Evolutionary conservation across 2,329 filamentous ascomycete genomes (phyloP).

Genomic region (Stylonectria norvegica): DNA sequence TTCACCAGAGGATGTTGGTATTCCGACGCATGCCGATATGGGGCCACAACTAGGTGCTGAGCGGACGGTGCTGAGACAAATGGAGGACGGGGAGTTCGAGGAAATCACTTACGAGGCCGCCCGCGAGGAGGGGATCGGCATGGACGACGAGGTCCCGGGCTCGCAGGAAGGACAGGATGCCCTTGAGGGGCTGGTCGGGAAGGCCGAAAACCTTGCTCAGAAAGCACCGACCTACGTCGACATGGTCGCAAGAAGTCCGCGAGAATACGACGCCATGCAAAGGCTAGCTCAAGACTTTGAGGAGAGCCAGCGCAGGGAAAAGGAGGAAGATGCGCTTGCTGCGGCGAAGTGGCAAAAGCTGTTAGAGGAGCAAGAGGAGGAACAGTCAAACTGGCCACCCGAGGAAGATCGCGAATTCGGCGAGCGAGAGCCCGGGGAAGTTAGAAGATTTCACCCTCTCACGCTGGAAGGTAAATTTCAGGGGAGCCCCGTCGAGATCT

Average conservation of each 20-base stretch:
- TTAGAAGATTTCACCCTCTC: conserved; percentile 65
- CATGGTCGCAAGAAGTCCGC: conserved; percentile 49
- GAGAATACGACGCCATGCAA: conserved; percentile 53
- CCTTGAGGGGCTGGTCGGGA: conserved; percentile 15
- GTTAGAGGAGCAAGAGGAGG: conserved; percentile 31
- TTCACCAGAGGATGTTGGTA: conserved; percentile 56
- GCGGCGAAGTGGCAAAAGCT: conserved; percentile 35
- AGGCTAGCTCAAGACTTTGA: conserved; percentile 58
- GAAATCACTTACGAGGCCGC: conserved; percentile 52
- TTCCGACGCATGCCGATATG: conserved; percentile 40
- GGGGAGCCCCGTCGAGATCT: conserved; percentile 69
- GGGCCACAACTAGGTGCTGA: conserved; percentile 29
- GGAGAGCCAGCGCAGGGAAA: conserved; percentile 36
- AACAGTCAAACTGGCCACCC: conserved; percentile 27
- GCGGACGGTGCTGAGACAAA: conserved; percentile 51
- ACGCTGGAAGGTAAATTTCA: conserved; percentile 72
- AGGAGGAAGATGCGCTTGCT: conserved; percentile 25
- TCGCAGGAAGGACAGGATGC: conserved; percentile 23
- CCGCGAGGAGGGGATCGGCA: conserved; percentile 3
- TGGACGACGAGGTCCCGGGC: conserved; percentile 3
- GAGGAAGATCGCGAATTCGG: conserved; percentile 30
- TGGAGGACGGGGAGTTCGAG: conserved; percentile 56
- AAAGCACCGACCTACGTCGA: conserved; percentile 41
- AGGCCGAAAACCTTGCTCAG: conserved; percentile 26
- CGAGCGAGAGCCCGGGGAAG: conserved; percentile 32